Evolutionary conservation across 2,329 filamentous ascomycete genomes (phyloP).

Genomic region (Coleophoma cylindrospora): DNA sequence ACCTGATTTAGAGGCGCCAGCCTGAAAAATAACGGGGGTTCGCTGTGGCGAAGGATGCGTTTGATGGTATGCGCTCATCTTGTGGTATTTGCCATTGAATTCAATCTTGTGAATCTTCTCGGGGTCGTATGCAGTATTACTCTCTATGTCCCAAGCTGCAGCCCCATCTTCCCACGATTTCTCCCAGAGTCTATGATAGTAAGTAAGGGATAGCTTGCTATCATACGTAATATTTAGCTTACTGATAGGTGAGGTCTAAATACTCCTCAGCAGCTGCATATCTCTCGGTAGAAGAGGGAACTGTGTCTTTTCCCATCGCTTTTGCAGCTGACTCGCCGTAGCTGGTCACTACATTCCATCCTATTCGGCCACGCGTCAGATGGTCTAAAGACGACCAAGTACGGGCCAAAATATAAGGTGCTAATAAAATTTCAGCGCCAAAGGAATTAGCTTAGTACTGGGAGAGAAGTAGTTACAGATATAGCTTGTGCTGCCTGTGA

Average conservation of each 20-base stretch:
- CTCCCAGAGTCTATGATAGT: too few species aligned
- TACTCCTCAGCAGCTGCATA: constrained; percentile 62
- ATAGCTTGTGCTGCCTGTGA: constrained; percentile 62
- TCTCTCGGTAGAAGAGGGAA: constrained; percentile 57
- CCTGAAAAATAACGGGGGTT: constrained; percentile 63
- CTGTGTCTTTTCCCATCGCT: constrained; percentile 46
- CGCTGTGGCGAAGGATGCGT: constrained; percentile 62
- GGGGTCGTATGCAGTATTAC: constrained; percentile 44
- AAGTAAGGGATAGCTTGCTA: too few species aligned
- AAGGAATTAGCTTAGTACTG: neutral
- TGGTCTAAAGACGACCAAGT: constrained; percentile 61
- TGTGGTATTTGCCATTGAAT: constrained; percentile 57
- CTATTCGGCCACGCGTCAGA: constrained; percentile 50
- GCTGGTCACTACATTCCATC: constrained; percentile 52
- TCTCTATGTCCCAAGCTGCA: constrained; percentile 38
- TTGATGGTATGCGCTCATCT: constrained; percentile 45
- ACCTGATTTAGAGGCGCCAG: constrained; percentile 59
- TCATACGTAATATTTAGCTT: too few species aligned
- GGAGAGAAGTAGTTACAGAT: neutral
- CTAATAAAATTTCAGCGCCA: constrained; percentile 29
- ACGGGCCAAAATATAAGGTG: constrained; percentile 62
- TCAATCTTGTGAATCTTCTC: constrained; percentile 56
- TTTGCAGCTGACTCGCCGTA: constrained; percentile 62
- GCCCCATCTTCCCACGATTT: too few species aligned
- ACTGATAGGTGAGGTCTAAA: constrained; percentile 57